Base-by-base conservation (phyloP, 2,329 filamentous ascomycete species). In the Fusarium sp. region DNA sequence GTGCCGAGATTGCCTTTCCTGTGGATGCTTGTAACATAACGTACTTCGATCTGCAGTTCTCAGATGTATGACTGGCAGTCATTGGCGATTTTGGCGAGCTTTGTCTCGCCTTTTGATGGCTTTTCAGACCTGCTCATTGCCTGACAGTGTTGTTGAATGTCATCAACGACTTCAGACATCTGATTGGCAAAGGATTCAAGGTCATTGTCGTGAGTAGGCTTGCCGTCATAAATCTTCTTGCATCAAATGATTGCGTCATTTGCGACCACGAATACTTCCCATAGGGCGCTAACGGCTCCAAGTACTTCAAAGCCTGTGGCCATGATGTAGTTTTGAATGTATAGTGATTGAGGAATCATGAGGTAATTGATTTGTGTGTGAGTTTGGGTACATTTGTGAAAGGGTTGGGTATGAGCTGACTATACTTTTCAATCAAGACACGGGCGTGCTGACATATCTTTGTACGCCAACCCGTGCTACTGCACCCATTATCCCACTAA, bases 191-290 rank as follows among this genome's bases (percentile, higher is more conserved):
- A 32, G 7, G 49, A 32, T 32, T 56, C n/a, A 12, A 68, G 52
- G 2, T 55, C 26, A 6, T 46, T 15, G 6, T 46, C 6, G 4
- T n/a, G 4, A 1, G 58, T 60, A 4, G 38, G 42, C 7, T 48
- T 44, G 4, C 58, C 65, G 26, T 64, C 17, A 8, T 45, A 60
- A 1, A 64, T 39, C 3, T 44, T 45, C 26, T 38, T 55, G 5
- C 43, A 61, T 7, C 28, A 19, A 10, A 14, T n/a, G 10, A 56
- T 28, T 2, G 53, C 6, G 4, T 30, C 38, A 4, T 7, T 4
- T 3, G 62, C 38, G 7, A 53, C 52, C 21, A 39, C 63, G 55
- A 10, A 64, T 11, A 28, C 10, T 28, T 4, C 3, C 26, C 11
- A 47, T 0, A 64, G 7, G 2, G 59, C 59, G n/a, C 43, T 47